These are phyloP conservation scores for Chlorella sp. DNA, from an alignment of 139 green algal genomes.

Conservation along the genomic window DNA sequence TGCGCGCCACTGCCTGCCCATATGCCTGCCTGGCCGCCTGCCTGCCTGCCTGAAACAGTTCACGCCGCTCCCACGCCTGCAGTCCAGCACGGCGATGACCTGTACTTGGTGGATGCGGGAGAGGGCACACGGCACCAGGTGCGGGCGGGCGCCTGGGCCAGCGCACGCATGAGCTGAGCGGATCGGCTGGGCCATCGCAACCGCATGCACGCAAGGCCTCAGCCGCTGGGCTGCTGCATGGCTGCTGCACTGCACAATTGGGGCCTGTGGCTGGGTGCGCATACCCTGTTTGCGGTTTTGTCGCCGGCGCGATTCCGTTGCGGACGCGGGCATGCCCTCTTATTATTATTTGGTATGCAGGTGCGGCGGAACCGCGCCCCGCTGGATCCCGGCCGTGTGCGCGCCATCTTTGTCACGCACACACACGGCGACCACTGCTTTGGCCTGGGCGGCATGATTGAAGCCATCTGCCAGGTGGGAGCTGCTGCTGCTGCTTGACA, in stretches of 20 bases:
- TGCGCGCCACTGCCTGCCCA: neutral
- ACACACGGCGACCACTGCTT: conserved; percentile 98
- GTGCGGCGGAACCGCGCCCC: conserved; percentile 25
- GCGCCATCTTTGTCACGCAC: conserved; percentile 92
- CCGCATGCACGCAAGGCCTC: no score
- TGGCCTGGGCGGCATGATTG: conserved; percentile 76
- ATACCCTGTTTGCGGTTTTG: no score
- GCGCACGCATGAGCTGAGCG: no score
- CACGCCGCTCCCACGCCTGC: neutral
- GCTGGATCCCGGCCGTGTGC: conserved; percentile 54
- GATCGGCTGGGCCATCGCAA: no score
- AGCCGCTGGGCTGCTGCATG: no score
- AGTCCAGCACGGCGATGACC: conserved; percentile 17
- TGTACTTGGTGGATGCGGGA: conserved; percentile 90
- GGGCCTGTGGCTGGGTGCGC: no score
- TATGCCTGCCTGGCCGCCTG: neutral
- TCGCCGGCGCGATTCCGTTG: no score
- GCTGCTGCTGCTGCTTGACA: no score
- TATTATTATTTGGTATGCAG: neutral
- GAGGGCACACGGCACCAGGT: conserved; percentile 88
- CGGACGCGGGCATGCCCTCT: no score
- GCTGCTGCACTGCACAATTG: no score
- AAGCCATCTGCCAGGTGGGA: conserved; percentile 40
- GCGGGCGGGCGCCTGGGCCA: no score
- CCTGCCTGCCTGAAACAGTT: no score